Evolutionary conservation across 2,329 filamentous ascomycete genomes (phyloP).

Genomic region (Setomelanomma holmii): DNA sequence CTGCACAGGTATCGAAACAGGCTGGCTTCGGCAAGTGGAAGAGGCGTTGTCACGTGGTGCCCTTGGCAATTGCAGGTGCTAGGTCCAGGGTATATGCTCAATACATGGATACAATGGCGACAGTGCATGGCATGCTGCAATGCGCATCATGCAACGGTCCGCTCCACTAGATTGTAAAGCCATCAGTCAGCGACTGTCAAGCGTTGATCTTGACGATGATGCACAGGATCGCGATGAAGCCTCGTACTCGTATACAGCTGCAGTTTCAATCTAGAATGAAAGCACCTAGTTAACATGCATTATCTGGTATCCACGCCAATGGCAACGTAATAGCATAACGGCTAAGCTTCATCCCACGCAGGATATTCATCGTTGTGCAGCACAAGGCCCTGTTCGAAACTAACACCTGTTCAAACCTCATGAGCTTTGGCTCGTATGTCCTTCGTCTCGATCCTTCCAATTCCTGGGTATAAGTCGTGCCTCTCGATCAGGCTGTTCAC

Average conservation of each 20-base stretch:
- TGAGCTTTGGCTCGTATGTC: slow-evolving; percentile 46
- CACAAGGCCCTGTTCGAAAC: too few relatives aligned
- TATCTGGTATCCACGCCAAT: not conserved
- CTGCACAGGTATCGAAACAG: not conserved
- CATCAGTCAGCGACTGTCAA: not conserved
- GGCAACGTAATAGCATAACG: not conserved
- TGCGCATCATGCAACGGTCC: not conserved
- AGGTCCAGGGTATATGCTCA: not conserved
- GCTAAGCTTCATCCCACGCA: too few relatives aligned
- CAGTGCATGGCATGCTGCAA: not conserved
- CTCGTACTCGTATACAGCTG: too few relatives aligned
- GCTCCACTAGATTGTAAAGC: not conserved
- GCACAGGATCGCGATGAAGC: not conserved
- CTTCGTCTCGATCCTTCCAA: slow-evolving; percentile 48
- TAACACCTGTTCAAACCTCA: slow-evolving; percentile 8
- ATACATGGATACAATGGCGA: not conserved
- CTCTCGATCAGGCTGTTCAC: slow-evolving; percentile 48
- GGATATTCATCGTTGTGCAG: too few relatives aligned
- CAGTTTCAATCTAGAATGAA: too few relatives aligned
- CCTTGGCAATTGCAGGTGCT: not conserved
- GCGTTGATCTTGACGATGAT: not conserved
- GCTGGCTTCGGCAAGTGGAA: not conserved
- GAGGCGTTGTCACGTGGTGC: not conserved
- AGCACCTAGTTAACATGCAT: not conserved
- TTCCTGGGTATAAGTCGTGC: slow-evolving; percentile 52